A percentile compares a stretch with the other conserved stretches of the same genome.
Evolutionary conservation across 2,329 filamentous ascomycete genomes (phyloP).

Genomic region (Colletotrichum simmondsii): DNA sequence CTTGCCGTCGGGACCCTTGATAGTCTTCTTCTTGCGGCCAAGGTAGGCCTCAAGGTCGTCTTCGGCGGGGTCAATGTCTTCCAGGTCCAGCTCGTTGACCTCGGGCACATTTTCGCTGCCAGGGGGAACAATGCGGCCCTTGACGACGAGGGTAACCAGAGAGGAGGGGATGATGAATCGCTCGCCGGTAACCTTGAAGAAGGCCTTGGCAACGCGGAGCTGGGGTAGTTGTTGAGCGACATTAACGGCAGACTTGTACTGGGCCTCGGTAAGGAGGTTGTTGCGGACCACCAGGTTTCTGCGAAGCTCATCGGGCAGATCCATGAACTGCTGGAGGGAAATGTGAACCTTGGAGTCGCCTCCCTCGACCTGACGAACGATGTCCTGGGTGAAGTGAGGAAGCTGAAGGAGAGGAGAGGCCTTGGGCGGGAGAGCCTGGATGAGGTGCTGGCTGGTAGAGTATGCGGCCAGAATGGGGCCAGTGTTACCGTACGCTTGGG

Average conservation of each 20-base stretch:
- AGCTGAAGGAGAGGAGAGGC: constrained; percentile 92
- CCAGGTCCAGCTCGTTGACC: constrained; percentile 81
- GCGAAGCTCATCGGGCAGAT: constrained; percentile 79
- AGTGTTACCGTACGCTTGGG: constrained; percentile 87
- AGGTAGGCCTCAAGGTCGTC: constrained; percentile 89
- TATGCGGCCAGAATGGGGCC: constrained; percentile 85
- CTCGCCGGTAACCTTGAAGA: constrained; percentile 98
- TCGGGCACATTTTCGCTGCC: constrained; percentile 80
- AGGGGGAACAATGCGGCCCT: constrained; percentile 92
- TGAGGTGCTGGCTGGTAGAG: constrained; percentile 83
- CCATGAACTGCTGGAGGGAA: constrained; percentile 90
- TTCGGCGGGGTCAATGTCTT: constrained; percentile 93
- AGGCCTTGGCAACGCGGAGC: constrained; percentile 88
- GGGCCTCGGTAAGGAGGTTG: constrained; percentile 75
- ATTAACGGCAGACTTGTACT: constrained; percentile 80
- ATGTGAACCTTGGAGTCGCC: constrained; percentile 80
- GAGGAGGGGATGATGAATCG: constrained; percentile 91
- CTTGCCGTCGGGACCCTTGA: constrained; percentile 71
- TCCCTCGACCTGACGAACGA: constrained; percentile 73
- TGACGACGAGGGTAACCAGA: constrained; percentile 93
- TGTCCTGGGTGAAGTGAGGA: constrained; percentile 80
- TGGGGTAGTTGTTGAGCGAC: constrained; percentile 88
- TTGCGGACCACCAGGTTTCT: constrained; percentile 77
- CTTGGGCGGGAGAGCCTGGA: constrained; percentile 87
- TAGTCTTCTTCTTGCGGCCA: constrained; percentile 75